Conservation (phyloP, 805 yeast genomes). For the Ogataea parapolymorpha region DNA sequence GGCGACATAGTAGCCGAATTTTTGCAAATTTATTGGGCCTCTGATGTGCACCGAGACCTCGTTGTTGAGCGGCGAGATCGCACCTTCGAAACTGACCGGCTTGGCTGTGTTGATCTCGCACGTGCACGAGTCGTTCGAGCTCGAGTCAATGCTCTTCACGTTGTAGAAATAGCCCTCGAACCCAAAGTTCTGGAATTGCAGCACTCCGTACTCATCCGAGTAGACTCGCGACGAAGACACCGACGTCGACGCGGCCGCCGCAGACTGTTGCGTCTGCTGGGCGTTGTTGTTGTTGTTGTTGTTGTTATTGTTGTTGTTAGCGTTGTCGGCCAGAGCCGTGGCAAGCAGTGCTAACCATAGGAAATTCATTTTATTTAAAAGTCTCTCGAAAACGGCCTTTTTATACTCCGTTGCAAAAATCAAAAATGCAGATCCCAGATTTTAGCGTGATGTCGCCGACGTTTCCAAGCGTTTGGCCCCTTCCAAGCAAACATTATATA, state of each 20-base stretch:
- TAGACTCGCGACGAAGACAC: constrained; percentile 12
- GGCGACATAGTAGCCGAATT: constrained; percentile 61
- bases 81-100: constrained; percentile 45
- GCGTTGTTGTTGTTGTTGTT: neutral
- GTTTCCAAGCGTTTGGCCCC: neutral
- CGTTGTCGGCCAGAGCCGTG: neutral
- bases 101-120: constrained; percentile 39
- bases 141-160: constrained; percentile 43
- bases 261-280: neutral
- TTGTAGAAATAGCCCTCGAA: constrained; percentile 49
- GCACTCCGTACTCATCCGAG: constrained; percentile 35
- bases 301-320: neutral
- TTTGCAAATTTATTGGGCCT: constrained; percentile 62
- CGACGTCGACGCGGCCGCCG: constrained; percentile 10
- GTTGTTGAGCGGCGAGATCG: constrained; percentile 62
- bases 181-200: constrained; percentile 55
- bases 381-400: too few species aligned
- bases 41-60: constrained; percentile 75
- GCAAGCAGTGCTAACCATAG: neutral
- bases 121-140: constrained; percentile 43
- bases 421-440: neutral
- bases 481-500: neutral
- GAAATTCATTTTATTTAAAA: constrained; percentile 2
- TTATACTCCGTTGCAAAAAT: too few species aligned
- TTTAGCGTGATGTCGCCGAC: neutral